phyloP scores from a whole-genome alignment of 169 alveolate genomes.

The Nephromyces sp. region DNA sequence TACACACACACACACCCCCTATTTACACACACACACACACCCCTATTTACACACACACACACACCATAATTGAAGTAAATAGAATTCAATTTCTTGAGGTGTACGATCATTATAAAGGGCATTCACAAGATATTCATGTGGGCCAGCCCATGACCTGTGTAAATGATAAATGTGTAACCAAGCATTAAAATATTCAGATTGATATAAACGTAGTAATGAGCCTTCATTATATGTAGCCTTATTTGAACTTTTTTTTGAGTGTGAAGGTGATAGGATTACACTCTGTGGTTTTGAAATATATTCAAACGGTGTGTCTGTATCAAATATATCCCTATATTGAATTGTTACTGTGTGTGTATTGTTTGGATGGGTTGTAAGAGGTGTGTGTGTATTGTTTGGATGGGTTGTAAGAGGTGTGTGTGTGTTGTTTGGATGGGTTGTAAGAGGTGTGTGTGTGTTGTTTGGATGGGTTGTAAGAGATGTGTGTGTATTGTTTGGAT shows the following conservation, averaged over 20 bases:
- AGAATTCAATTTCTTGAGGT: slow-evolving; percentile 20
- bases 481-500: too few species aligned
- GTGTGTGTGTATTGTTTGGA: too few species aligned
- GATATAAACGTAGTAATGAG: slow-evolving; percentile 65
- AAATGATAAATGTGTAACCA: slow-evolving; percentile 72
- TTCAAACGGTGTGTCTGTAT: background rate
- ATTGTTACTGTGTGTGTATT: background rate
- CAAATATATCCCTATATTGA: background rate
- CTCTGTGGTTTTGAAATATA: background rate
- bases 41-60: too few species aligned
- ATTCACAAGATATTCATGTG: slow-evolving; percentile 77
- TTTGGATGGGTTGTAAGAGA: too few species aligned
- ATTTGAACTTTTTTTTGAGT: slow-evolving; percentile 3
- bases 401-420: too few species aligned
- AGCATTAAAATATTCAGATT: slow-evolving; percentile 77
- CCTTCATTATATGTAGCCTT: too few species aligned
- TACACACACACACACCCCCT: too few species aligned
- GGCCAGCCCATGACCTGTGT: slow-evolving; percentile 72
- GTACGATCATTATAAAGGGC: slow-evolving; percentile 63
- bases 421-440: too few species aligned
- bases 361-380: too few species aligned
- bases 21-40: background rate
- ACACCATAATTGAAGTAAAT: slow-evolving; percentile 21
- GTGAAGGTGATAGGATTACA: background rate
- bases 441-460: too few species aligned